Evolutionary conservation across 192 early-diverging fungal species (phyloP), one percentile per base, ranked within the genome.

Genomic region (Gamsiella multidivaricata): DNA sequence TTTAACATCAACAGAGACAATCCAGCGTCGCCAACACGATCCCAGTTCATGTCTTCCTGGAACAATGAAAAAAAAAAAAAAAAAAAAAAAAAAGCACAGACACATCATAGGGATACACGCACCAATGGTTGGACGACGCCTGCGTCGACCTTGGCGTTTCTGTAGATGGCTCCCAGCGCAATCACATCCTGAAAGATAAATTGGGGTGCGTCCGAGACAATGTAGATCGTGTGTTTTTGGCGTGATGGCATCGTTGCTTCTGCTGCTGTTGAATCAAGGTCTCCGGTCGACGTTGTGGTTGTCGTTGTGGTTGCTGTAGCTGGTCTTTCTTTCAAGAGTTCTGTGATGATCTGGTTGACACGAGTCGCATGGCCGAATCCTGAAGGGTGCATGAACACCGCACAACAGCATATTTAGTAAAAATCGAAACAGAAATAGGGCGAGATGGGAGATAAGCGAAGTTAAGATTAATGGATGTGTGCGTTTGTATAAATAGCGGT

Each of bases 361-460:
- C 85, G 79, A 15, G 87, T 87, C 32, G 87, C 87, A 78, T 89
- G 87, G n/a, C 85, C 87, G 71, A 83, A 89, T 29, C 87, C 87
- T 89, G n/a, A 18, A 18, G 45, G 5, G 45, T 46, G 4, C 45
- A n/a, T 18, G 45, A n/a, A n/a, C n/a, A 46, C 15, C 45, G n/a
- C n/a, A n/a, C n/a, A n/a, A n/a, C n/a, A n/a, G n/a, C n/a, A n/a
- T n/a, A 18, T 28, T n/a, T 56, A 17, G 11, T 45, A 37, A 17
- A 28, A 57, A 12, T n/a, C 20, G n/a, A 39, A 54, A 22, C 39
- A 34, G 23, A 18, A 28, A 54, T 33, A 41, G 29, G 43, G 33
- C 26, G 55, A 53, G 20, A 12, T 8, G 41, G 57, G 22, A 46
- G 15, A n/a, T 9, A 46, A 18, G 17, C 9, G n/a, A n/a, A 5